Conservation (phyloP, 2,329 filamentous ascomycete genomes). For the Trichothecium sympodiale region DNA sequence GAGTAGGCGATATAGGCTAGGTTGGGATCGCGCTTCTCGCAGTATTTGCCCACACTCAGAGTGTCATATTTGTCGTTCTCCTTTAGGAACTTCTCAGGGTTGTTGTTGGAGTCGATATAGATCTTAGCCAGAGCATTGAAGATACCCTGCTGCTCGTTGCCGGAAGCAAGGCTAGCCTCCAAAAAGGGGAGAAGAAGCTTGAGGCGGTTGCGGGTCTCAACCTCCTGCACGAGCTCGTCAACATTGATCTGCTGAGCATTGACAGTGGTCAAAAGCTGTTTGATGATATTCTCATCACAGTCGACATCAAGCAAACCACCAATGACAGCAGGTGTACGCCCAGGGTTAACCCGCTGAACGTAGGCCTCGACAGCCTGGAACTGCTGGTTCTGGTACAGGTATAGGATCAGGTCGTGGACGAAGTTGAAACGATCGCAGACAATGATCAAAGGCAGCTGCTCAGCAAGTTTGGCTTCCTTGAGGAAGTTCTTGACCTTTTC, state of each 20-base stretch:
- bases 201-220: constrained; percentile 90
- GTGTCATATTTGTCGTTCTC: constrained; percentile 97
- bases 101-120: constrained; percentile 98
- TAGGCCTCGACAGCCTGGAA: constrained; percentile 99
- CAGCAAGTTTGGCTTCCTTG: constrained; percentile 84
- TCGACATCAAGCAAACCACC: constrained; percentile 92
- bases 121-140: constrained; percentile 98
- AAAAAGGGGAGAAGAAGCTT: constrained; percentile 95
- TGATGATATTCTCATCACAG: constrained; percentile 94
- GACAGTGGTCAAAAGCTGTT: constrained; percentile 76
- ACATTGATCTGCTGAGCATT: constrained; percentile 80
- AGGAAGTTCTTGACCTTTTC: constrained; percentile 99
- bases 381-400: constrained; percentile 97
- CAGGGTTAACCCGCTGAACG: constrained; percentile 91
- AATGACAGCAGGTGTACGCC: constrained; percentile 81
- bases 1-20: constrained; percentile 88
- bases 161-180: constrained; percentile 76
- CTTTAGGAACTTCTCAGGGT: constrained; percentile 93
- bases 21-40: constrained; percentile 95
- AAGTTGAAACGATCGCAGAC: constrained; percentile 99
- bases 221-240: constrained; percentile 84
- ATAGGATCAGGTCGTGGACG: constrained; percentile 90
- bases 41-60: constrained; percentile 89
- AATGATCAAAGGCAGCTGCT: constrained; percentile 93
- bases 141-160: constrained; percentile 92